These are phyloP conservation scores for Eucalyptus polybractea DNA, from an alignment of 345 rosid species.

Conservation along the genomic window DNA sequence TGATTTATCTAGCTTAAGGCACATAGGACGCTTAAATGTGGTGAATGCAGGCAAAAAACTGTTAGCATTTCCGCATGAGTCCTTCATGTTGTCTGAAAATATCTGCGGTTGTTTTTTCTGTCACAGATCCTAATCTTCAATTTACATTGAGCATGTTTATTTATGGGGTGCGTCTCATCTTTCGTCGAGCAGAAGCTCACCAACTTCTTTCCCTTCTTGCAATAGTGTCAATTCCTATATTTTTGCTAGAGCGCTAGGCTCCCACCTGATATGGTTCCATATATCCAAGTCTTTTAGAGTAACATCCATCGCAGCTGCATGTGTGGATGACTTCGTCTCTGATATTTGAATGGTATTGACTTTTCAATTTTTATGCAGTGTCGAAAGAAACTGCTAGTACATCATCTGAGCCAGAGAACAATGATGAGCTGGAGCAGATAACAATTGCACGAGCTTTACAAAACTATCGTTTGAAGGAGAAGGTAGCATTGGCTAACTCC, in stretches of 20 bases:
- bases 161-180: neutral
- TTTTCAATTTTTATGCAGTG: slow-evolving; percentile 37
- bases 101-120: neutral
- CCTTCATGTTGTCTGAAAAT: neutral
- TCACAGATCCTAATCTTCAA: neutral
- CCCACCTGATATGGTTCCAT: neutral
- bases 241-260: neutral
- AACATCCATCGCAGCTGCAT: neutral
- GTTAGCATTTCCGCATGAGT: neutral
- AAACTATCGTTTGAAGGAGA: slow-evolving; percentile 74
- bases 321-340: neutral
- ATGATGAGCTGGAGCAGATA: slow-evolving; percentile 88
- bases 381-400: slow-evolving; percentile 85
- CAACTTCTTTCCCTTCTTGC: neutral
- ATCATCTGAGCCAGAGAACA: slow-evolving; percentile 65
- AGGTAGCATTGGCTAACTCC: slow-evolving; percentile 44
- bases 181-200: neutral
- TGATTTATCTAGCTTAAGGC: neutral
- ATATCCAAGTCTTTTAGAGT: neutral
- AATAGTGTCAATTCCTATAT: neutral
- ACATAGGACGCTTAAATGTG: neutral
- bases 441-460: slow-evolving; percentile 72
- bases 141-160: neutral
- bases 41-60: neutral
- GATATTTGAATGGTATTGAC: neutral